A percentile compares a stretch with the other conserved stretches of the same genome.
Conservation (phyloP, 2,329 filamentous ascomycete genomes). For the Colletotrichum musae region DNA sequence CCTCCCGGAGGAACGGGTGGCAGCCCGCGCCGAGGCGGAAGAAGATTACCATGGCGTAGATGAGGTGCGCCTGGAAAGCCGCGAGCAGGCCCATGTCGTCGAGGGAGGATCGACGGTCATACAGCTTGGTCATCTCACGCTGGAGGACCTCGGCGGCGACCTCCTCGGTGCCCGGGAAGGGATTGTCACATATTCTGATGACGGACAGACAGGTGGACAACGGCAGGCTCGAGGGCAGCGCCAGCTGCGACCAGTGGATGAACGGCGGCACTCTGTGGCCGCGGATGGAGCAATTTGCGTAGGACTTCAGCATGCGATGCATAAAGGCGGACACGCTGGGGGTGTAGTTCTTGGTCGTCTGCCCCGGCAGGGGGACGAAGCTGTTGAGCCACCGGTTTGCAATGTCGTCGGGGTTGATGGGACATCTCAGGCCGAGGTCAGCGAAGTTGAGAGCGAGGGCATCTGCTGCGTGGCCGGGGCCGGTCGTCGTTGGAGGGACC, state of each 20-base stretch:
- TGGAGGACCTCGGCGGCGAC: constrained; percentile 53
- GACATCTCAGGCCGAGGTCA: constrained; percentile 56
- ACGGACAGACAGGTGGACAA: constrained; percentile 59
- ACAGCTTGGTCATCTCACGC: constrained; percentile 59
- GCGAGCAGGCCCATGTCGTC: constrained; percentile 54
- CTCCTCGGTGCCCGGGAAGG: constrained; percentile 50
- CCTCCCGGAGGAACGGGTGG: constrained; percentile 53
- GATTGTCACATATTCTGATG: constrained; percentile 56
- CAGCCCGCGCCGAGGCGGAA: constrained; percentile 52
- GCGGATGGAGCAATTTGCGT: constrained; percentile 53
- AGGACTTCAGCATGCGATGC: constrained; percentile 59
- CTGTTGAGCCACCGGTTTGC: constrained; percentile 64
- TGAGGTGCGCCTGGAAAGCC: constrained; percentile 66
- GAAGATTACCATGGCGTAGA: constrained; percentile 66
- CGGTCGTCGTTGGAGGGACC: neutral
- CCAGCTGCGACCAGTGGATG: constrained; percentile 57
- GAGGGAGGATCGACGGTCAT: constrained; percentile 45
- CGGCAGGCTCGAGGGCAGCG: constrained; percentile 45
- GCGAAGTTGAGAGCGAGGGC: constrained; percentile 52
- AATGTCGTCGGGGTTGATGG: constrained; percentile 62
- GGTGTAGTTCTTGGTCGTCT: constrained; percentile 59
- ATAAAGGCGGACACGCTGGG: constrained; percentile 55
- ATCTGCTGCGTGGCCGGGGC: neutral
- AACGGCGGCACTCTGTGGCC: constrained; percentile 60
- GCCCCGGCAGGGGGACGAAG: constrained; percentile 60